These are phyloP conservation scores for Hymenoscyphus linearis DNA, from an alignment of 2,329 filamentous ascomycete genomes.

Conservation along the genomic window DNA sequence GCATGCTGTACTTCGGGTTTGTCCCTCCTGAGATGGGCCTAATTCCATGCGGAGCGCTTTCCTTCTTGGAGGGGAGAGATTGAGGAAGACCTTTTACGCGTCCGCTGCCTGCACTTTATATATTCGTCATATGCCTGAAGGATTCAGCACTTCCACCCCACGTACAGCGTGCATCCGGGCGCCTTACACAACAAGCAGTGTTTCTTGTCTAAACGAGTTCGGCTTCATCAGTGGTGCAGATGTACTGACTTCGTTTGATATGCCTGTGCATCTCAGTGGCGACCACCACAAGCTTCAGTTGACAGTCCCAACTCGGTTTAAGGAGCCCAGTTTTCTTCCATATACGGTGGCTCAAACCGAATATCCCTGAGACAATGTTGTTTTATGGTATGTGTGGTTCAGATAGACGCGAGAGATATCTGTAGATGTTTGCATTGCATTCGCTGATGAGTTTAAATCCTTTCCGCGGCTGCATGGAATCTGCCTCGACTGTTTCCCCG, in stretches of 20 bases:
- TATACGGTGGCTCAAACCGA: neutral
- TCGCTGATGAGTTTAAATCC: neutral
- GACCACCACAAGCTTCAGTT: neutral
- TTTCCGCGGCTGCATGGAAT: neutral
- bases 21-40: neutral
- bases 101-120: neutral
- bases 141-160: neutral
- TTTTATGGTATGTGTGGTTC: neutral
- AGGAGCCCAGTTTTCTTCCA: neutral
- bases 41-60: neutral
- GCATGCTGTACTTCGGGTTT: neutral
- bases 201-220: neutral
- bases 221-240: neutral
- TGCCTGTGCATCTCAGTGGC: neutral
- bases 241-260: neutral
- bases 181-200: neutral
- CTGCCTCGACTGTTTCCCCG: neutral
- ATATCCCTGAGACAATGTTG: neutral
- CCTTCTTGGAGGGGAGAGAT: neutral
- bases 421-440: neutral
- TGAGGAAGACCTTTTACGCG: neutral
- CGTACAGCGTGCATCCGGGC: neutral
- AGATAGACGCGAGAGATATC: neutral
- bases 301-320: neutral
- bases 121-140: neutral